These are phyloP conservation scores for Brassica balearica DNA, from an alignment of 441 rosid genomes.

Conservation along the genomic window DNA sequence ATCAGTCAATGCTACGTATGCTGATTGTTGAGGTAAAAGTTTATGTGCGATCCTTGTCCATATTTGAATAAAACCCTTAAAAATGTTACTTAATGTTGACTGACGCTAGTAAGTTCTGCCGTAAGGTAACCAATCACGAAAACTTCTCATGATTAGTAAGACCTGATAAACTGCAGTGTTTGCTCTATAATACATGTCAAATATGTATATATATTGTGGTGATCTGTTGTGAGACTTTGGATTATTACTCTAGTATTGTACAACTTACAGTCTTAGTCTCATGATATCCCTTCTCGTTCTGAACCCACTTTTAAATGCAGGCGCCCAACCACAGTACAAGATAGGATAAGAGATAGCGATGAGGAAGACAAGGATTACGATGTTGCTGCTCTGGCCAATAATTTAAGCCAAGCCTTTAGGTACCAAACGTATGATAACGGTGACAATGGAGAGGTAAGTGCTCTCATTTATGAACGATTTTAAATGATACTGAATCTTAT, in stretches of 20 bases:
- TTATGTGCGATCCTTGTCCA: conserved; percentile 19
- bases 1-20: conserved; percentile 11
- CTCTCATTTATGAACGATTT: conserved; percentile 34
- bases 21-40: conserved; percentile 10
- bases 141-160: conserved; percentile 10
- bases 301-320: conserved; percentile 49
- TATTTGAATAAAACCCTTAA: background rate
- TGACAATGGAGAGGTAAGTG: conserved; percentile 85
- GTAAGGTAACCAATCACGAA: background rate
- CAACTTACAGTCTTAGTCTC: background rate
- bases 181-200: conserved; percentile 5
- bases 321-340: conserved; percentile 94
- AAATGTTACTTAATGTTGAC: conserved; percentile 18
- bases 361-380: conserved; percentile 99
- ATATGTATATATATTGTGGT: background rate
- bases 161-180: background rate
- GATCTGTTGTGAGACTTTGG: conserved; percentile 6
- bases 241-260: conserved; percentile 2
- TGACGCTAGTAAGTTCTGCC: conserved; percentile 2
- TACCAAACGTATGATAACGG: conserved; percentile 87
- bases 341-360: conserved; percentile 92
- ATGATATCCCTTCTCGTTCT: conserved; percentile 8
- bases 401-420: conserved; percentile 89
- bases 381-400: conserved; percentile 94
- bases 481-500: conserved; percentile 10